A percentile compares a stretch with the other conserved stretches of the same genome.
These are phyloP conservation scores for Mrakia gelida DNA, from an alignment of 768 basidiomycete genomes.

Conservation along the genomic window DNA sequence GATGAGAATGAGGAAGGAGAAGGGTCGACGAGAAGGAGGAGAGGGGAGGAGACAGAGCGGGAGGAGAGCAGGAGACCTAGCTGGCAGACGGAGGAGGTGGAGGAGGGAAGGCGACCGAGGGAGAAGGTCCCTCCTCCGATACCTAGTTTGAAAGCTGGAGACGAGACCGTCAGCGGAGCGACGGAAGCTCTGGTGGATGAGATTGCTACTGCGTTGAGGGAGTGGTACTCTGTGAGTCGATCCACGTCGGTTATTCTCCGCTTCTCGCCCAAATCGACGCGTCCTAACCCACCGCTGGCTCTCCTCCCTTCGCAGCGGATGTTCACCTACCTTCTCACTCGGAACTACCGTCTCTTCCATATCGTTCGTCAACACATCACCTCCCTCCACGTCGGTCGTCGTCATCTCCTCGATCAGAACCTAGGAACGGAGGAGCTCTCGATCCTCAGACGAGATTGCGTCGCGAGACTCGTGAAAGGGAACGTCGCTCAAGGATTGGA, in stretches of 20 bases:
- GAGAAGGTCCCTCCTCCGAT: constrained; percentile 71
- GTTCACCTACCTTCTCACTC: constrained; percentile 80
- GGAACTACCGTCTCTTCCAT: constrained; percentile 85
- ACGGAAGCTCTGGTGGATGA: constrained; percentile 91
- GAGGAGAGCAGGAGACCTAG: not conserved
- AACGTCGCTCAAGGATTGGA: constrained; percentile 90
- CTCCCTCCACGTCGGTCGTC: constrained; percentile 80
- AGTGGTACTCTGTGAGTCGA: constrained; percentile 67
- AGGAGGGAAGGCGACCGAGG: not conserved
- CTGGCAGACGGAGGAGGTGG: not conserved
- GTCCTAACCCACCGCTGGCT: not conserved
- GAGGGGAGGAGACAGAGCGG: not conserved
- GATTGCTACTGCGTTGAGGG: constrained; percentile 89
- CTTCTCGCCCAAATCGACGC: constrained; percentile 29
- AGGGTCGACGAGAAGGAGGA: not conserved
- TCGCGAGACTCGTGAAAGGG: constrained; percentile 76
- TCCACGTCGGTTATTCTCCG: not conserved
- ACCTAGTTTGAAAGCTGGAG: constrained; percentile 89
- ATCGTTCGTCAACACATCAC: constrained; percentile 84
- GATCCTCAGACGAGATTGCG: constrained; percentile 76
- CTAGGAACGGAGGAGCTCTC: constrained; percentile 80
- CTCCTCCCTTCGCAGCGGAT: constrained; percentile 47
- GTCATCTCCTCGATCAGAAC: constrained; percentile 82
- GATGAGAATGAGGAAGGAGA: constrained; percentile 27
- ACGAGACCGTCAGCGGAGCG: constrained; percentile 80